phyloP scores from a whole-genome alignment of 345 rosid species.

The Sisymbrium irio region DNA sequence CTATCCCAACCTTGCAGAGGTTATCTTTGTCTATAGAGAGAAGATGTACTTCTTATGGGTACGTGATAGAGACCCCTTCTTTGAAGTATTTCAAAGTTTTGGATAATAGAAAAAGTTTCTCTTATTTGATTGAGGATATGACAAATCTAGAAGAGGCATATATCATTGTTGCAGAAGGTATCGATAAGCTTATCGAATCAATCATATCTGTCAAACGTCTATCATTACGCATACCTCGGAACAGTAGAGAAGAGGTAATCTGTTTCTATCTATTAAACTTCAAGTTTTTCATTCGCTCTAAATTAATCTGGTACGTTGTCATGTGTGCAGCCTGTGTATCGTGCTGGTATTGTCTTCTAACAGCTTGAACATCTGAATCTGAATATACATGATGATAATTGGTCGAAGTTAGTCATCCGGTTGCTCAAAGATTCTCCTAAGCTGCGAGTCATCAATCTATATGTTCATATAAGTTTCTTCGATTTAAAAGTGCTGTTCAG shows the following conservation, averaged over 20 bases:
- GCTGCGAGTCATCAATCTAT: too few relatives aligned
- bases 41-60: background rate
- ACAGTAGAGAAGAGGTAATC: background rate
- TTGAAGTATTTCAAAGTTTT: background rate
- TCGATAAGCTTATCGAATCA: background rate
- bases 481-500: too few relatives aligned
- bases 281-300: background rate
- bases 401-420: background rate
- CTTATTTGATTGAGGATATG: background rate
- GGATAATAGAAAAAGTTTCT: accelerated
- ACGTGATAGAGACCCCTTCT: background rate
- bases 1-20: background rate
- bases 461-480: too few relatives aligned
- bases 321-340: background rate
- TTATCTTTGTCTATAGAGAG: background rate
- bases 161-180: background rate
- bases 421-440: background rate
- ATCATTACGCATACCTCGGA: background rate
- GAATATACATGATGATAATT: background rate
- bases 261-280: background rate
- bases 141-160: background rate
- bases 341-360: background rate
- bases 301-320: too few relatives aligned
- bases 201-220: background rate
- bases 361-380: background rate